Conservation (phyloP, 1,139 yeast genomes). For the Trichomonascaceae sp. region DNA sequence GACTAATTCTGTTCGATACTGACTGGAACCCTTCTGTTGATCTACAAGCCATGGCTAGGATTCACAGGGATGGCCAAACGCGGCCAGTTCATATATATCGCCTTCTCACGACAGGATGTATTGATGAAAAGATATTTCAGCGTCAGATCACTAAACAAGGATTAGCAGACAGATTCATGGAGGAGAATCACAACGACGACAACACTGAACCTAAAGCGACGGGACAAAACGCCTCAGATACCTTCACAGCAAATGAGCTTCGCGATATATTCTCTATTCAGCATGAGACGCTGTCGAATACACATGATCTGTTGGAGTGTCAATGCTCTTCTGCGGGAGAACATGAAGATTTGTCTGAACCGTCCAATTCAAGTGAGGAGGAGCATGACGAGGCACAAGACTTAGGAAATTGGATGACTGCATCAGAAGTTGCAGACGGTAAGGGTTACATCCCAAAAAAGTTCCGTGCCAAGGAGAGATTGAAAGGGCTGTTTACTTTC, state of each 20-base stretch:
- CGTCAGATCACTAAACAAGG: conserved; percentile 85
- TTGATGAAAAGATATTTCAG: conserved; percentile 92
- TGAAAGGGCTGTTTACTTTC: conserved; percentile 52
- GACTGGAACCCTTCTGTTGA: conserved; percentile 96
- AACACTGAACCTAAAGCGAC: conserved; percentile 3
- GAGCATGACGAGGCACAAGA: conserved; percentile 22
- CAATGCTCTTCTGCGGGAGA: conserved; percentile 36
- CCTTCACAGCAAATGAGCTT: conserved; percentile 49
- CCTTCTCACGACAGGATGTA: conserved; percentile 65
- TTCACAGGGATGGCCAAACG: conserved; percentile 88
- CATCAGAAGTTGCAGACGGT: conserved; percentile 32
- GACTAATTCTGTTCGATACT: conserved; percentile 76
- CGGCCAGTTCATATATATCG: conserved; percentile 77
- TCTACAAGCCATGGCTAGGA: conserved; percentile 91
- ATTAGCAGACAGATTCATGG: conserved; percentile 72
- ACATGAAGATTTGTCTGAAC: neutral
- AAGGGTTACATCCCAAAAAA: conserved; percentile 24
- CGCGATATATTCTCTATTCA: conserved; percentile 66
- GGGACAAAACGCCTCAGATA: conserved; percentile 11
- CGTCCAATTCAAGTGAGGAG: conserved; percentile 17
- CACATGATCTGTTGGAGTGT: conserved; percentile 82
- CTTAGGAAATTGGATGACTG: conserved; percentile 44
- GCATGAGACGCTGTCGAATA: conserved; percentile 52
- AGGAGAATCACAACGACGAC: conserved; percentile 27
- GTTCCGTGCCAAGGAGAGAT: conserved; percentile 30